phyloP scores from a whole-genome alignment of 2,329 filamentous ascomycete species.

The Huntiella decipiens region DNA sequence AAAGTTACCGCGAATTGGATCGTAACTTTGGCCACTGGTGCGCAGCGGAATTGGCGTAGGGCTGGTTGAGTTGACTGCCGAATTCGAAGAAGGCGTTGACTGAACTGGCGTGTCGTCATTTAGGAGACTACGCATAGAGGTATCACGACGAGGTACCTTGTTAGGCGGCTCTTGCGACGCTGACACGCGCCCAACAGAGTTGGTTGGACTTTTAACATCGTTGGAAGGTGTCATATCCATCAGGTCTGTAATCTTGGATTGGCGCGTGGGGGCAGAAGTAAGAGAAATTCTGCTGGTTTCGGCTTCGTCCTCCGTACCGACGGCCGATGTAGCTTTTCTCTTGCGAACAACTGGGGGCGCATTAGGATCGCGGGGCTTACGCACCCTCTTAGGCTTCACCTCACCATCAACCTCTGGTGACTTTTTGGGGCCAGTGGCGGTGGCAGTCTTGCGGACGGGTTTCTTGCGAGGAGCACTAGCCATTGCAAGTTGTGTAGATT shows the following conservation, averaged over 20 bases:
- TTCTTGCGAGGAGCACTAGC: conserved; percentile 43
- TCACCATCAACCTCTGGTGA: conserved; percentile 21
- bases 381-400: conserved; percentile 26
- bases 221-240: conserved; percentile 10
- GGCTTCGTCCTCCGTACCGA: conserved; percentile 20
- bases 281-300: conserved; percentile 20
- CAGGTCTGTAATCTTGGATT: conserved; percentile 25
- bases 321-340: conserved; percentile 29
- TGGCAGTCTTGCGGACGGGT: conserved; percentile 45
- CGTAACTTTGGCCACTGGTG: conserved; percentile 67
- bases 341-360: conserved; percentile 34
- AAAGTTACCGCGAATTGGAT: conserved; percentile 67
- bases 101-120: conserved; percentile 32
- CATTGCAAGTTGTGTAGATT: conserved; percentile 32
- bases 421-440: conserved; percentile 26
- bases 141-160: conserved; percentile 33
- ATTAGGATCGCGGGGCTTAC: conserved; percentile 40
- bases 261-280: conserved; percentile 16
- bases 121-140: conserved; percentile 36
- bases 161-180: conserved; percentile 20
- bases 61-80: conserved; percentile 19
- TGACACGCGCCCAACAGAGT: conserved; percentile 2
- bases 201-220: conserved; percentile 14
- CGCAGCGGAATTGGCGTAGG: conserved; percentile 28
- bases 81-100: background rate